Evolutionary conservation across 768 basidiomycete genomes (phyloP).

Genomic region (Tremella fuciformis): DNA sequence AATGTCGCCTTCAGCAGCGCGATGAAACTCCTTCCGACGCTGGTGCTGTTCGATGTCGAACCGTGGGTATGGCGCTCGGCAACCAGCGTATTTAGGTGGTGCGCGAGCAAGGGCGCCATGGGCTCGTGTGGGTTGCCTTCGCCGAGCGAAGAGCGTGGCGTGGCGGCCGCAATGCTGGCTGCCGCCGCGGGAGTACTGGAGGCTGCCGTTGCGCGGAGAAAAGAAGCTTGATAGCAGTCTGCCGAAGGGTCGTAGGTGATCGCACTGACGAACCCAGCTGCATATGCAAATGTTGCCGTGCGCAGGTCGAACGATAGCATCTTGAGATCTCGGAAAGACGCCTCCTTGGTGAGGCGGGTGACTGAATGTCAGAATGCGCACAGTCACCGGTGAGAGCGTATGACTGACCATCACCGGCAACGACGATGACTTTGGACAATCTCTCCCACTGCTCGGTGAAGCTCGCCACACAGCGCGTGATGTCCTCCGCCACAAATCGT

Average conservation of each 20-base stretch:
- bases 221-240: conserved; percentile 48
- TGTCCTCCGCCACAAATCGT: conserved; percentile 79
- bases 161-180: conserved; percentile 3
- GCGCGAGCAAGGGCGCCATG: conserved; percentile 70
- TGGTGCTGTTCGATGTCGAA: background rate
- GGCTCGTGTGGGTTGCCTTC: conserved; percentile 64
- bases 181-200: conserved; percentile 4
- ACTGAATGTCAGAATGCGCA: conserved; percentile 58
- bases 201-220: conserved; percentile 16
- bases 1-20: conserved; percentile 65
- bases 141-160: background rate
- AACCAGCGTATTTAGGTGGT: conserved; percentile 64
- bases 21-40: conserved; percentile 32
- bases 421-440: conserved; percentile 89
- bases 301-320: conserved; percentile 85
- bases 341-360: conserved; percentile 73
- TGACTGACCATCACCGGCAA: conserved; percentile 74
- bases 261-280: conserved; percentile 38
- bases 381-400: background rate
- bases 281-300: conserved; percentile 83
- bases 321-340: conserved; percentile 70
- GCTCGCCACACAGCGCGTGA: conserved; percentile 82
- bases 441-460: conserved; percentile 90
- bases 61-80: conserved; percentile 28
- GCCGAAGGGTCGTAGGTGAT: conserved; percentile 40